Conservation (phyloP, 495 filamentous ascomycete genomes). For the Podospora fimiseda region DNA sequence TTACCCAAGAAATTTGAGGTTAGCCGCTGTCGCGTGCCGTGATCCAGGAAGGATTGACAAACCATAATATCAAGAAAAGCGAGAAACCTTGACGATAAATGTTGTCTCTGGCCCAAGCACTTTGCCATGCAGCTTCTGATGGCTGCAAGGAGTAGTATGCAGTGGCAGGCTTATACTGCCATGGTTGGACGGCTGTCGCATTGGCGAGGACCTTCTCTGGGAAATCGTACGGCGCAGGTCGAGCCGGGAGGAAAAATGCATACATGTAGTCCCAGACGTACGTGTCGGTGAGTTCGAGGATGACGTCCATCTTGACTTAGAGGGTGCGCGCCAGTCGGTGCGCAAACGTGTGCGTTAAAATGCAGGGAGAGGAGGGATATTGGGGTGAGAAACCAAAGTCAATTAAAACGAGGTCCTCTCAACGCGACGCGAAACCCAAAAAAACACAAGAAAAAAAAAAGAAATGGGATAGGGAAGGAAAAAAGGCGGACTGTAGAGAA, state of each 20-base stretch:
- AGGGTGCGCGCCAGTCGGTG: neutral
- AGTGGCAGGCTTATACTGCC: constrained; percentile 68
- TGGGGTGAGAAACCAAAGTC: too few species aligned
- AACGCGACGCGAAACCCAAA: neutral
- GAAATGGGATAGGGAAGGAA: neutral
- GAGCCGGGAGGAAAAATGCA: constrained; percentile 60
- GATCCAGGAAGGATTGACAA: constrained; percentile 22
- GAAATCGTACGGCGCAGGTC: constrained; percentile 43
- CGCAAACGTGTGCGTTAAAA: constrained; percentile 1
- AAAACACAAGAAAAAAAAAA: neutral
- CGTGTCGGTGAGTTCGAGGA: constrained; percentile 79
- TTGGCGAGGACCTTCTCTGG: constrained; percentile 32
- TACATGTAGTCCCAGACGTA: constrained; percentile 79
- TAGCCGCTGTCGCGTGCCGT: neutral
- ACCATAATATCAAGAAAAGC: constrained; percentile 84
- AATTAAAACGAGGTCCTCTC: too few species aligned
- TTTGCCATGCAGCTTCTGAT: constrained; percentile 72
- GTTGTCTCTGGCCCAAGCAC: constrained; percentile 73
- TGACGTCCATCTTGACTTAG: constrained; percentile 70
- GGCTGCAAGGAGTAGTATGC: constrained; percentile 64
- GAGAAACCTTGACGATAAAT: constrained; percentile 69
- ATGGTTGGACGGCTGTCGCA: constrained; percentile 35
- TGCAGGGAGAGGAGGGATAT: neutral
- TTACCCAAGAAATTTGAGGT: constrained; percentile 9
- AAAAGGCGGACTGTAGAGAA: neutral